Percentiles rank a stretch among this genome's conserved stretches.
Evolutionary conservation across 805 yeast genomes (phyloP).

Genomic region (Hanseniaspora singularis): DNA sequence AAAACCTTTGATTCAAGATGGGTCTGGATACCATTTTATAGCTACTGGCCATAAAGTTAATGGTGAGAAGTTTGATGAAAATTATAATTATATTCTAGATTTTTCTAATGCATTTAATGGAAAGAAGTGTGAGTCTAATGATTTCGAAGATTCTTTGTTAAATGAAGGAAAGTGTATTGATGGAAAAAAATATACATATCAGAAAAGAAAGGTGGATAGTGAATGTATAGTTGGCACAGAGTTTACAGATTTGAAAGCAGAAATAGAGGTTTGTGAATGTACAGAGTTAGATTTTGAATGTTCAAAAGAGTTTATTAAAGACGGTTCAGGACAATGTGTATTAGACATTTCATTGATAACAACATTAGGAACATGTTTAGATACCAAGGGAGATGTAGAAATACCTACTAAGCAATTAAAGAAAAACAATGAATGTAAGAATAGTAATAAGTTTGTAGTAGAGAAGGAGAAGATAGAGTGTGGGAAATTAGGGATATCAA

Average conservation of each 20-base stretch:
- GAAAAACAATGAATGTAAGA: conserved; percentile 37
- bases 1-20: conserved; percentile 50
- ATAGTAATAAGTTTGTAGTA: conserved; percentile 17
- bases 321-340: conserved; percentile 38
- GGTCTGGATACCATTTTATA: conserved; percentile 47
- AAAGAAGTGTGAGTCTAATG: conserved; percentile 36
- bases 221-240: conserved; percentile 47
- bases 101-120: conserved; percentile 44
- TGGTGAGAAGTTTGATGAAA: conserved; percentile 8
- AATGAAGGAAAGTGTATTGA: conserved; percentile 40
- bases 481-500: conserved; percentile 18
- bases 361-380: conserved; percentile 20
- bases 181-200: conserved; percentile 56
- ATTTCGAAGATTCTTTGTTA: conserved; percentile 50
- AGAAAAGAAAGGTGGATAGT: conserved; percentile 52
- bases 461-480: conserved; percentile 26
- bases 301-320: conserved; percentile 33
- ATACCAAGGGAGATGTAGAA: conserved; percentile 16
- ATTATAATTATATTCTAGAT: conserved; percentile 33
- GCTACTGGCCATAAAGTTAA: conserved; percentile 9
- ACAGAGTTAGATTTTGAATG: conserved; percentile 51
- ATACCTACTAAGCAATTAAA: conserved; percentile 30
- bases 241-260: conserved; percentile 34
- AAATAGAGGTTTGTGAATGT: conserved; percentile 44
- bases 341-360: conserved; percentile 24